These are phyloP conservation scores for Trypethelium eluteriae DNA, from an alignment of 495 filamentous ascomycete species.

Conservation along the genomic window DNA sequence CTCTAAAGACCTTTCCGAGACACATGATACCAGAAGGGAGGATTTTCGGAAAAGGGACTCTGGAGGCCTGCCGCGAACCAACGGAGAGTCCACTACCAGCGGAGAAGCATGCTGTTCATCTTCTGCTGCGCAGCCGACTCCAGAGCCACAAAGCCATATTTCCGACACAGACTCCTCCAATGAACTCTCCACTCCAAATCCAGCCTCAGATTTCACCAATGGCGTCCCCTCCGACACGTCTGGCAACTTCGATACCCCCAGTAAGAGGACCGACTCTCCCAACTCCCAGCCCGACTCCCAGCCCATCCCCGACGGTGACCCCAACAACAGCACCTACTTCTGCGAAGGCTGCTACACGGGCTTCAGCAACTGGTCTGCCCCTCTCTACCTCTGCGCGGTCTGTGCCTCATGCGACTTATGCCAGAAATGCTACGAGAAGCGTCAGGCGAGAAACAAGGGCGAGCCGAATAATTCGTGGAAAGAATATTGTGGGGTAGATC, in stretches of 20 bases:
- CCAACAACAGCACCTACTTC: not conserved
- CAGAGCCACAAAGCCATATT: not conserved
- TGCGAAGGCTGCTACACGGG: not conserved
- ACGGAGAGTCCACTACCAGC: not conserved
- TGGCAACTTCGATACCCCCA: conserved; percentile 24
- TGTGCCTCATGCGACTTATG: not conserved
- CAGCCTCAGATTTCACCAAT: not conserved
- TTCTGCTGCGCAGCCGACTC: not conserved
- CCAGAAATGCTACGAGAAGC: not conserved
- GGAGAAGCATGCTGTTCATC: not conserved
- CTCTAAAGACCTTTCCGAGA: not conserved
- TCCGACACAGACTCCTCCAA: not conserved
- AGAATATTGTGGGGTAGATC: not conserved
- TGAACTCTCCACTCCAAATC: not conserved
- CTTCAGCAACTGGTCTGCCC: not conserved
- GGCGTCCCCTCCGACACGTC: not conserved
- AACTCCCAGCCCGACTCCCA: not conserved
- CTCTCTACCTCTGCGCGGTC: conserved; percentile 5
- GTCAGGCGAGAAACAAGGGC: not conserved
- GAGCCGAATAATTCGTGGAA: not conserved
- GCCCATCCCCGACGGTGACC: not conserved
- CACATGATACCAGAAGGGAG: not conserved
- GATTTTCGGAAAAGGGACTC: not conserved
- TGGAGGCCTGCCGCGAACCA: not conserved
- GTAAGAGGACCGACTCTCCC: not conserved